These are phyloP conservation scores for Phyllosticta ampelicida DNA, from an alignment of 2,329 filamentous ascomycete species.

Conservation along the genomic window DNA sequence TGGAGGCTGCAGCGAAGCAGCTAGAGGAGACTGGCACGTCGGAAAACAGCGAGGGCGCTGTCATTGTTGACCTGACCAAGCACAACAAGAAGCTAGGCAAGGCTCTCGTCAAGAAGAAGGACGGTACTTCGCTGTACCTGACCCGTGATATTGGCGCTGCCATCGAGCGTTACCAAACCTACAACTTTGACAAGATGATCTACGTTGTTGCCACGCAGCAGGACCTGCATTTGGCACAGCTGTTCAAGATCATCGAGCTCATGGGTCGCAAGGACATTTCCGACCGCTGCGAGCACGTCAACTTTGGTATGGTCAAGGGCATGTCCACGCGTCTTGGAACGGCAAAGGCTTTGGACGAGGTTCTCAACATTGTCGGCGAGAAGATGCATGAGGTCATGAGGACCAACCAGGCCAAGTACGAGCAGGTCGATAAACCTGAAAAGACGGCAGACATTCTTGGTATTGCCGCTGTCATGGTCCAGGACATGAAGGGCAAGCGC, in stretches of 20 bases:
- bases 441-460: slow-evolving; percentile 78
- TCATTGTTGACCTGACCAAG: slow-evolving; percentile 59
- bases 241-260: slow-evolving; percentile 54
- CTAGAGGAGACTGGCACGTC: slow-evolving; percentile 51
- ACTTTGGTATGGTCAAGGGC: slow-evolving; percentile 56
- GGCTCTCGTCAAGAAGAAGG: slow-evolving; percentile 55
- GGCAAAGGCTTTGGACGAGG: slow-evolving; percentile 37
- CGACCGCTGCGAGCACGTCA: slow-evolving; percentile 50
- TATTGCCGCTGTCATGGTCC: slow-evolving; percentile 93
- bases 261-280: slow-evolving; percentile 52
- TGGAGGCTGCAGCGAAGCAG: slow-evolving; percentile 47
- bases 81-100: slow-evolving; percentile 59
- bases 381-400: slow-evolving; percentile 98
- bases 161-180: slow-evolving; percentile 50
- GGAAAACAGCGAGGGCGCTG: slow-evolving; percentile 54
- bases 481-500: slow-evolving; percentile 91
- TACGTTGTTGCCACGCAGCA: slow-evolving; percentile 56
- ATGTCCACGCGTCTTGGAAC: slow-evolving; percentile 54
- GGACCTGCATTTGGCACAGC: slow-evolving; percentile 52
- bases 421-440: slow-evolving; percentile 74
- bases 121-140: slow-evolving; percentile 57
- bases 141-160: slow-evolving; percentile 59
- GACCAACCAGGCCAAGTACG: slow-evolving; percentile 82
- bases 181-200: slow-evolving; percentile 57
- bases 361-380: slow-evolving; percentile 55